Conservation (phyloP, 352 stramenopile genomes). For the Pythium dissimile region DNA sequence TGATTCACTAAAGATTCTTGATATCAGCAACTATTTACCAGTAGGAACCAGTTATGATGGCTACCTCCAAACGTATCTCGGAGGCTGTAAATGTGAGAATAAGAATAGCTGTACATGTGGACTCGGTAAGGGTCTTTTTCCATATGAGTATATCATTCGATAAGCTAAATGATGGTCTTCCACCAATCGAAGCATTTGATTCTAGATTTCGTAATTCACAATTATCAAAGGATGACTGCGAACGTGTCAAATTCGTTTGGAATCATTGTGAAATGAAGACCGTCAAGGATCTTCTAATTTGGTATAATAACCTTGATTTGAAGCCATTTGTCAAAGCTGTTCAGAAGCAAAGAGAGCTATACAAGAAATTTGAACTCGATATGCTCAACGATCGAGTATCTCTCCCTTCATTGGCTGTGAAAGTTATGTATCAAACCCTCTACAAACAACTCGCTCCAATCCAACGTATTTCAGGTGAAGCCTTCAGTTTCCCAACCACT, state of each 20-base stretch:
- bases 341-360: conserved; percentile 1
- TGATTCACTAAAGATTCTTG: conserved; percentile 25
- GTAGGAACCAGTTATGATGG: conserved; percentile 25
- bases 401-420: conserved; percentile 7
- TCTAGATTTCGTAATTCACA: conserved; percentile 12
- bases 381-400: too few species aligned
- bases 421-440: conserved; percentile 27
- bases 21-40: conserved; percentile 33
- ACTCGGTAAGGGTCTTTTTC: conserved; percentile 25
- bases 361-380: conserved; percentile 7
- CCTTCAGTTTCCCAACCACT: conserved; percentile 17
- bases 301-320: conserved; percentile 39
- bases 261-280: conserved; percentile 30
- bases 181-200: conserved; percentile 26
- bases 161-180: conserved; percentile 21
- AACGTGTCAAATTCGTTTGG: conserved; percentile 30
- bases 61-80: conserved; percentile 28
- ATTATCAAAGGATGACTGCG: conserved; percentile 23
- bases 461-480: neutral
- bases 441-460: conserved; percentile 8
- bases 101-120: conserved; percentile 30
- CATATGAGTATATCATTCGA: conserved; percentile 40
- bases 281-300: conserved; percentile 32
- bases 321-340: conserved; percentile 24
- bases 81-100: conserved; percentile 29